Evolutionary conservation across 371 early-diverging fungal species (phyloP).

Genomic region (Circinella minor): DNA sequence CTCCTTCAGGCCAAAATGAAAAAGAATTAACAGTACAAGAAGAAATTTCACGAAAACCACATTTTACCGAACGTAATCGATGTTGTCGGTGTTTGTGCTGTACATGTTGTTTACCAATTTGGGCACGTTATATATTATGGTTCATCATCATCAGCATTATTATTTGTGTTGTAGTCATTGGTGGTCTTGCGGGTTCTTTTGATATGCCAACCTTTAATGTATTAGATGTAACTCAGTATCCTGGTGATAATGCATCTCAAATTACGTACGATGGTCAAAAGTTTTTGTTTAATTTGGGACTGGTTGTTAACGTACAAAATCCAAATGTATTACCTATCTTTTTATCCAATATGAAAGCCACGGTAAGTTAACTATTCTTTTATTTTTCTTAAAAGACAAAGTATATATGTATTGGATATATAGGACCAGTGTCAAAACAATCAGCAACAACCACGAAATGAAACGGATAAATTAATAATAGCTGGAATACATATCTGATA

Average conservation of each 20-base stretch:
- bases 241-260: constrained; percentile 27
- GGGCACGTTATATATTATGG: constrained; percentile 47
- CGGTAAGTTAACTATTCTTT: constrained; percentile 26
- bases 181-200: constrained; percentile 38
- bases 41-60: constrained; percentile 7
- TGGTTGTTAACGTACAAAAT: constrained; percentile 42
- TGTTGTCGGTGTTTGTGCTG: constrained; percentile 47
- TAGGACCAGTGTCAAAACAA: background rate
- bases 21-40: background rate
- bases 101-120: constrained; percentile 48
- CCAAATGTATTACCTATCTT: constrained; percentile 42
- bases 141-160: constrained; percentile 44
- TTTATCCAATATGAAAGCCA: constrained; percentile 40
- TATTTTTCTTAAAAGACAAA: background rate
- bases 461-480: too few relatives aligned
- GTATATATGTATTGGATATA: background rate
- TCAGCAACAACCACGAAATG: background rate
- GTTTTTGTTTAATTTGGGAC: constrained; percentile 43
- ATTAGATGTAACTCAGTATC: constrained; percentile 30
- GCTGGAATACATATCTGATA: too few relatives aligned
- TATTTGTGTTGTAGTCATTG: constrained; percentile 43
- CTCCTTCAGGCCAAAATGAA: too few relatives aligned
- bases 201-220: constrained; percentile 42
- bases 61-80: constrained; percentile 27
- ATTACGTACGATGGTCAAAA: constrained; percentile 27